Percentiles rank a stretch among this genome's conserved stretches.
Conservation (phyloP, 495 filamentous ascomycete species). For the Penicillium desertorum region DNA sequence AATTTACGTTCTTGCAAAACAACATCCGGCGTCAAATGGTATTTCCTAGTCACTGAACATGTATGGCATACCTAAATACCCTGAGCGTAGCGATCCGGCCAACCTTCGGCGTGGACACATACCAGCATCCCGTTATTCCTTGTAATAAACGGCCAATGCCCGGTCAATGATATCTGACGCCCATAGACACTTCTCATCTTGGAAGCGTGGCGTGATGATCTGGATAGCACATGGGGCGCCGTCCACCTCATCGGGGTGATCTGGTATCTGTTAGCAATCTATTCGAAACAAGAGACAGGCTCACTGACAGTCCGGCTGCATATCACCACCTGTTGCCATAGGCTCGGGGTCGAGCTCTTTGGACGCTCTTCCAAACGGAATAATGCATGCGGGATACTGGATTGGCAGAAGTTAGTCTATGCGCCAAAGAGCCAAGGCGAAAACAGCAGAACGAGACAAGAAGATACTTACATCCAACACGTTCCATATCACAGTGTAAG, state of each 20-base stretch:
- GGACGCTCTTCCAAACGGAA: conserved; percentile 35
- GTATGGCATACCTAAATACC: not conserved
- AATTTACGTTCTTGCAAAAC: conserved; percentile 26
- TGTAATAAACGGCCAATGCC: conserved; percentile 4
- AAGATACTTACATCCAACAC: conserved; percentile 49
- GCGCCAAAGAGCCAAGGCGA: not conserved
- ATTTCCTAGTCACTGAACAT: not conserved
- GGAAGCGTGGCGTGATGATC: conserved; percentile 39
- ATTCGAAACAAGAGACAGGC: not conserved
- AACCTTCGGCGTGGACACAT: not conserved
- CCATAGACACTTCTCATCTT: conserved; percentile 46
- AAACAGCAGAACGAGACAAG: not conserved
- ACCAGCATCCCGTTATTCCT: not conserved
- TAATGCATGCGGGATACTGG: conserved; percentile 38
- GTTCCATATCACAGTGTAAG: conserved; percentile 52
- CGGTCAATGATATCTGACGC: conserved; percentile 37
- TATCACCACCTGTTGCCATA: conserved; percentile 22
- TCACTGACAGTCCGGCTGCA: conserved; percentile 40
- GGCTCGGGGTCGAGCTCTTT: conserved; percentile 38
- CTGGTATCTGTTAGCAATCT: conserved; percentile 18
- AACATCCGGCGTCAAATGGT: conserved; percentile 20
- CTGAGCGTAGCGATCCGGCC: not conserved
- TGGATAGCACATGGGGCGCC: conserved; percentile 43
- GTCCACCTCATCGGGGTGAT: conserved; percentile 35
- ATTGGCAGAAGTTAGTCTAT: not conserved